Evolutionary conservation across 768 basidiomycete genomes (phyloP).

Genomic region (Macrolepiota albuminosa): DNA sequence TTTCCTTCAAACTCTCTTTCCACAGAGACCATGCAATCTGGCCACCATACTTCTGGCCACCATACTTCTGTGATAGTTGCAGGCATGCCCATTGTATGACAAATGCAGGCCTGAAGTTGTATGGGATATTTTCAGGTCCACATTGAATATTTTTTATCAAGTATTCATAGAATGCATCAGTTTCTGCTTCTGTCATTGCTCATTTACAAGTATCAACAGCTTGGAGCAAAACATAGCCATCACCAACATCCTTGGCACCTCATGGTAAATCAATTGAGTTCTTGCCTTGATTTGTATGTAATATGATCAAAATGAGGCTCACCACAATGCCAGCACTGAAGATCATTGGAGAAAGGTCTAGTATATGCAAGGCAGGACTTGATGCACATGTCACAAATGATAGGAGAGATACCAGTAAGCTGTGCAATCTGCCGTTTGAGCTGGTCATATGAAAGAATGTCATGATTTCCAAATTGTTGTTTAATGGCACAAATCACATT

Average conservation of each 20-base stretch:
- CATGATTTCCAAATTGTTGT: no score
- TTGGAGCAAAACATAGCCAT: slow-evolving; percentile 17
- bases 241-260: slow-evolving; percentile 15
- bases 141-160: neutral
- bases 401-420: no score
- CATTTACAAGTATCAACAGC: slow-evolving; percentile 13
- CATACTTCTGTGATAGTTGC: slow-evolving; percentile 7
- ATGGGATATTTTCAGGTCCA: slow-evolving; percentile 2
- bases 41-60: slow-evolving; percentile 12
- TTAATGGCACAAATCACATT: no score
- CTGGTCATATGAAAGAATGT: no score
- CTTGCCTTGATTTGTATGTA: no score
- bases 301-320: no score
- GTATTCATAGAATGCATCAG: neutral
- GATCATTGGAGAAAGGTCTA: no score
- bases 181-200: neutral
- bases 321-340: no score
- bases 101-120: neutral
- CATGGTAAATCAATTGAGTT: neutral
- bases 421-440: no score
- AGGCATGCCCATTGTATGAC: slow-evolving; percentile 16
- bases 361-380: no score
- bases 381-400: no score
- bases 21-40: slow-evolving; percentile 14
- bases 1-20: slow-evolving; percentile 2